Evolutionary conservation across 768 basidiomycete species (phyloP), one percentile per base, ranked within the genome.

Genomic region (Cubamyces lactineus): DNA sequence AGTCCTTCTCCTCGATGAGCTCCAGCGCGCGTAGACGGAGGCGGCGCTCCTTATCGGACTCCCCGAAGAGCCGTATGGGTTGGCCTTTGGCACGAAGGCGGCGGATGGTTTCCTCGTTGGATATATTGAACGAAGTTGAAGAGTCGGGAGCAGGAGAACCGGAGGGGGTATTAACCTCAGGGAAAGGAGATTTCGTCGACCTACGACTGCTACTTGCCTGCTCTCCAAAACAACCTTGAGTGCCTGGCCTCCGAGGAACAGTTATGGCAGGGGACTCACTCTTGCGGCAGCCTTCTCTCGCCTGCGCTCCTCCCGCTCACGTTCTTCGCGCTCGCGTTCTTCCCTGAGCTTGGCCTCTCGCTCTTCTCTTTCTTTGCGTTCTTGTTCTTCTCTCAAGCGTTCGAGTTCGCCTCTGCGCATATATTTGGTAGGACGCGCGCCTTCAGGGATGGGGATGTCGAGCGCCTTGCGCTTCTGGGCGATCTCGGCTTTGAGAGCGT

Each of bases 41-140:
- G 34, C 95, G 80, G 11, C 97, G 83, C 26, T 98, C 97, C 77
- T 95, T 94, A 78, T 99, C 97, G 0, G 88, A 86, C 73, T 99
- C 97, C 34, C 88, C 97, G 70, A 99, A 99, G 9, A 99, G 78
- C 28, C 94, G 86, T 63, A 98, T 91, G 4, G 97, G 97, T 72
- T 98, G 96, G 23, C 92, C 94, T 72, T 97, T 96, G 24, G 84
- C 79, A 48, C 97, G 88, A 15, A 99, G 84, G 21, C 97, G 85
- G 9, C 93, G 88, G 58, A 95, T 81, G 13, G 91, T 92, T 70
- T 99, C 97, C 63, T 95, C 91, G 59, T 95, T 93, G 2, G 96
- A 92, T 57, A 98, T 89, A 71, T 95, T 95, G 79, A 96, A 98
- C 5, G 69, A 66, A 12, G 67, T 64, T 1, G 74, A 69, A 1